Evolutionary conservation across 495 filamentous ascomycete species (phyloP), one percentile per base, ranked within the genome.

Genomic region (Halenospora varia): DNA sequence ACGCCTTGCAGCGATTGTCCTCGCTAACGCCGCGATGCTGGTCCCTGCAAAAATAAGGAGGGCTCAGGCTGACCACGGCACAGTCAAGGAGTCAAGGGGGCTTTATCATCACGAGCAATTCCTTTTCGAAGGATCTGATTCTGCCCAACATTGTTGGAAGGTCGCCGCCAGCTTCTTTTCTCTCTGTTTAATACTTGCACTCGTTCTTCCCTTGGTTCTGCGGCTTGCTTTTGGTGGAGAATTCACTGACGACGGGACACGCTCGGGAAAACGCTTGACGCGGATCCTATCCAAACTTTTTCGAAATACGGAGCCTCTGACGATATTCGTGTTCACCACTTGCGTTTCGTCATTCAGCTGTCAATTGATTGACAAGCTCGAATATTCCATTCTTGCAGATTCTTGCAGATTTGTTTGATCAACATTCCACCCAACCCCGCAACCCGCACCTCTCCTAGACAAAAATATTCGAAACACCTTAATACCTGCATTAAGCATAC

Each of bases 241-340:
- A 35, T 35, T 35, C 13, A 35, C 13, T 13, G 29, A 35, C 29
- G 4, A 35, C 22, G 48, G 15, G 22, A 49, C 44, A 24, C 47
- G n/a, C 10, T 26, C 10, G 23, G 48, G 29, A 35, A 25, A 50
- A 51, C 51, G 51, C 35, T 53, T 41, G 46, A 51, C 17, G 54
- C 45, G 54, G 48, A 57, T 44, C 48, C 55, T 39, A 35, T 56
- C 25, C 6, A n/a, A n/a, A 25, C 23, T 2, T 2, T 13, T 17
- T 15, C 15, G 42, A 9, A 29, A 39, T 18, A 53, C 8, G 35
- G 20, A 49, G n/a, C n/a, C n/a, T n/a, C n/a, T n/a, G n/a, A n/a
- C n/a, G n/a, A n/a, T n/a, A n/a, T n/a, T n/a, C n/a, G n/a, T n/a
- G n/a, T n/a, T n/a, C n/a, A n/a, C n/a, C n/a, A 40, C 46, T 17